Evolutionary conservation across 768 basidiomycete species (phyloP), one percentile per base, ranked within the genome.

Genomic region (Lactarius trivialis): DNA sequence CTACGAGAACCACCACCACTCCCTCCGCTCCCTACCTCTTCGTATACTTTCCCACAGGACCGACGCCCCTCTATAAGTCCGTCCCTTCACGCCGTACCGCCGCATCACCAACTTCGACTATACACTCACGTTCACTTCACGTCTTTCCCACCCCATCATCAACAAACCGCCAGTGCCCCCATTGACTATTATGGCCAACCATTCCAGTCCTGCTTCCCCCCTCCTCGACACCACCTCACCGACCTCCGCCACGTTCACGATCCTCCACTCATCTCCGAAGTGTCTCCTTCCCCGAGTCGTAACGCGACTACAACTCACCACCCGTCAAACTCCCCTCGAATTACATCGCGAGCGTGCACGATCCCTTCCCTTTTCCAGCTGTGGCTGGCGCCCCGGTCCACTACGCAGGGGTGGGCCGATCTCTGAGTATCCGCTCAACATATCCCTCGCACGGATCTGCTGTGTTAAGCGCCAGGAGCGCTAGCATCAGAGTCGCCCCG

Each of bases 101-200:
- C 3, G 43, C 30, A 19, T 62, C 61, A 12, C 51, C 56, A 11
- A 37, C 51, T 15, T 54, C 57, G n/a, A 36, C 43, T n/a, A 50
- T 63, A 54, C 62, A 63, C 32, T 33, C 52, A 5, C 57, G 62
- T 45, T 63, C 45, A 8, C 62, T 59, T 54, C 62, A 52, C 30
- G 28, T 49, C 2, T 45, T 52, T 21, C 62, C 57, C 6, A 49
- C 43, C 15, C 33, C 56, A 36, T 55, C 43, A 26, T 14, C 36
- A 34, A 21, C 62, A 50, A 63, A 33, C 33, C 45, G 7, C 62
- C 33, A 24, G 24, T 50, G 7, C 45, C 45, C 19, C 45, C 30
- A 1, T 55, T 54, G 7, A 41, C 55, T 15, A 30, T n/a, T 4
- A 4, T 50, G 8, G 17, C 54, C 30, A 15, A 33, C 9, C 28